Percentiles rank a stretch among this genome's conserved stretches.
Evolutionary conservation across 2,329 filamentous ascomycete species (phyloP).

Genomic region (Elsinoe arachidis): DNA sequence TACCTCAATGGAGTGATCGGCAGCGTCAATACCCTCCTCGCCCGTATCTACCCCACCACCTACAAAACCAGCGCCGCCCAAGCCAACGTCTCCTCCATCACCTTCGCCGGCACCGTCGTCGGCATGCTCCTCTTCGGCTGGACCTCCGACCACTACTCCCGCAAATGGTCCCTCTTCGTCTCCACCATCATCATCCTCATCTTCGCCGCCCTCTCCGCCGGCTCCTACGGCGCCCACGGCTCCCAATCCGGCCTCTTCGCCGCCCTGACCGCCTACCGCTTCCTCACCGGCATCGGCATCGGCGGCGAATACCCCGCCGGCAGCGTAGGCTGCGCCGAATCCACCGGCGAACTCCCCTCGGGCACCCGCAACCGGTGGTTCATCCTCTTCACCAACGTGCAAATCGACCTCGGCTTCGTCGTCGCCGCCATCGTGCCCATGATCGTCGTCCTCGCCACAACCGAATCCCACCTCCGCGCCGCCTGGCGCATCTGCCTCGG

Average conservation of each 20-base stretch:
- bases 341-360: conserved; percentile 68
- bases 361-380: conserved; percentile 84
- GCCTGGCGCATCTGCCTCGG: conserved; percentile 79
- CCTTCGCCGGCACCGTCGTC: conserved; percentile 75
- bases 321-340: conserved; percentile 74
- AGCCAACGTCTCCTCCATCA: conserved; percentile 69
- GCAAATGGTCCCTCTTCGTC: conserved; percentile 69
- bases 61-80: conserved; percentile 61
- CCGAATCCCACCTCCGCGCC: conserved; percentile 56
- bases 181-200: conserved; percentile 78
- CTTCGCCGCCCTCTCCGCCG: conserved; percentile 72
- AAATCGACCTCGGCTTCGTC: conserved; percentile 80
- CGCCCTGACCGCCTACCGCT: conserved; percentile 71
- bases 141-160: conserved; percentile 73
- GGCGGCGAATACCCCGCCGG: conserved; percentile 69
- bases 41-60: conserved; percentile 56
- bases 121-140: conserved; percentile 72
- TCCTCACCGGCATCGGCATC: conserved; percentile 55
- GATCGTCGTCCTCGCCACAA: conserved; percentile 46
- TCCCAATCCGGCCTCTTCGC: conserved; percentile 64
- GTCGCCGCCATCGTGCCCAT: conserved; percentile 70
- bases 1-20: conserved; percentile 91
- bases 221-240: conserved; percentile 65
- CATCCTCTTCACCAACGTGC: conserved; percentile 71
- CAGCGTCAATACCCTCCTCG: conserved; percentile 71